Evolutionary conservation across 495 filamentous ascomycete species (phyloP).

Genomic region (Penicillium ochrochloron): DNA sequence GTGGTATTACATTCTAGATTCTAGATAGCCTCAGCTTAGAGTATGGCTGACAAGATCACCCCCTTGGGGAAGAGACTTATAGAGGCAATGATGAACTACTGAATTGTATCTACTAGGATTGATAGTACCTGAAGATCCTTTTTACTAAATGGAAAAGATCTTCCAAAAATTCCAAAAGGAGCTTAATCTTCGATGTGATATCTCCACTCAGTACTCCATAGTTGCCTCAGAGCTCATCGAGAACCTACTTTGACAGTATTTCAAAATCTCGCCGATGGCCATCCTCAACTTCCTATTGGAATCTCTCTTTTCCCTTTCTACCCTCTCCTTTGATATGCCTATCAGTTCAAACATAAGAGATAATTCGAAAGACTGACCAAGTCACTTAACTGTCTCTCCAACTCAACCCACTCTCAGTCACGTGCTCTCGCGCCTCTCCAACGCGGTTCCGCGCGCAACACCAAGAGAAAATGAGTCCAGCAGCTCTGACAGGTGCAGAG

Average conservation of each 20-base stretch:
- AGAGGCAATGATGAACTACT: too few relatives aligned
- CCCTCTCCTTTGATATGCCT: neutral
- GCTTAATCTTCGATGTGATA: neutral
- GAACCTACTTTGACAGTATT: neutral
- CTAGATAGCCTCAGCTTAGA: neutral
- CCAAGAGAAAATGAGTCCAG: slow-evolving; percentile 6
- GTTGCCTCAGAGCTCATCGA: neutral
- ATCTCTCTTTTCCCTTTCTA: too few relatives aligned
- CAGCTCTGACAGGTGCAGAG: neutral
- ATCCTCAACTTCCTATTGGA: neutral
- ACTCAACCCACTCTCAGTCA: slow-evolving; percentile 15
- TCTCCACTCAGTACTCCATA: neutral
- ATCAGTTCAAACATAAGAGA: neutral
- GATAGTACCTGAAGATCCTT: neutral
- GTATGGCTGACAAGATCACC: too few relatives aligned
- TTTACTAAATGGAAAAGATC: neutral
- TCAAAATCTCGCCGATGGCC: neutral
- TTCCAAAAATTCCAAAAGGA: neutral
- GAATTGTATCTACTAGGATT: neutral
- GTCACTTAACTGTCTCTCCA: neutral
- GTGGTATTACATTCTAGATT: neutral
- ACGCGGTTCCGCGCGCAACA: slow-evolving; percentile 17
- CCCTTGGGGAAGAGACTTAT: too few relatives aligned
- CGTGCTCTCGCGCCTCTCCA: slow-evolving; percentile 23
- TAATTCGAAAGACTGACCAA: neutral